phyloP scores from a whole-genome alignment of 768 basidiomycete genomes.

The Lactarius hatsudake region DNA sequence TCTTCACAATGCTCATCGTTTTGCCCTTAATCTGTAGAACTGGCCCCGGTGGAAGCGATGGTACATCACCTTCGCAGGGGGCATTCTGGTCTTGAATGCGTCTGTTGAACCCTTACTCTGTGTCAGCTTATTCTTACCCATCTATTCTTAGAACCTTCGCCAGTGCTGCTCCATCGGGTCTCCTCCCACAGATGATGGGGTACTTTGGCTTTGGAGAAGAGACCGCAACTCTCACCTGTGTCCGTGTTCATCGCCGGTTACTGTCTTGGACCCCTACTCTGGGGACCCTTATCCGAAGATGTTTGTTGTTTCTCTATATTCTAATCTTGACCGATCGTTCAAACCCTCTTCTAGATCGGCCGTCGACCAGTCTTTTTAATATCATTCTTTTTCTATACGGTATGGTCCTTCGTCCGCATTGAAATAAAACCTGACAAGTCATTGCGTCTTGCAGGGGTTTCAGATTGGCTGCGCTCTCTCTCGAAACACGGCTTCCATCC shows the following conservation, averaged over 20 bases:
- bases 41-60: conserved; percentile 47
- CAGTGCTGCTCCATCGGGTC: conserved; percentile 55
- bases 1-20: background rate
- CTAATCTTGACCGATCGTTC: background rate
- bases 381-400: conserved; percentile 54
- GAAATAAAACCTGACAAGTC: conserved; percentile 5
- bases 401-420: conserved; percentile 29
- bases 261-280: conserved; percentile 38
- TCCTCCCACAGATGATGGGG: conserved; percentile 43
- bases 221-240: conserved; percentile 52
- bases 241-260: conserved; percentile 70
- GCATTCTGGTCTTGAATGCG: conserved; percentile 56
- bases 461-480: conserved; percentile 63
- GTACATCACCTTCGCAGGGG: conserved; percentile 50
- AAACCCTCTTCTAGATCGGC: conserved; percentile 35
- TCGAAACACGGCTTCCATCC: conserved; percentile 57
- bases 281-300: conserved; percentile 36
- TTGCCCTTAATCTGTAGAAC: conserved; percentile 39
- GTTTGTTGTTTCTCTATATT: conserved; percentile 27
- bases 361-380: conserved; percentile 57
- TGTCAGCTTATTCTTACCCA: conserved; percentile 1
- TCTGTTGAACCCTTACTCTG: conserved; percentile 32
- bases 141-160: conserved; percentile 51
- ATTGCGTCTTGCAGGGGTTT: conserved; percentile 42
- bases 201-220: conserved; percentile 51